phyloP scores from a whole-genome alignment of 2,329 filamentous ascomycete genomes.

The Ceratocystis albifundus region DNA sequence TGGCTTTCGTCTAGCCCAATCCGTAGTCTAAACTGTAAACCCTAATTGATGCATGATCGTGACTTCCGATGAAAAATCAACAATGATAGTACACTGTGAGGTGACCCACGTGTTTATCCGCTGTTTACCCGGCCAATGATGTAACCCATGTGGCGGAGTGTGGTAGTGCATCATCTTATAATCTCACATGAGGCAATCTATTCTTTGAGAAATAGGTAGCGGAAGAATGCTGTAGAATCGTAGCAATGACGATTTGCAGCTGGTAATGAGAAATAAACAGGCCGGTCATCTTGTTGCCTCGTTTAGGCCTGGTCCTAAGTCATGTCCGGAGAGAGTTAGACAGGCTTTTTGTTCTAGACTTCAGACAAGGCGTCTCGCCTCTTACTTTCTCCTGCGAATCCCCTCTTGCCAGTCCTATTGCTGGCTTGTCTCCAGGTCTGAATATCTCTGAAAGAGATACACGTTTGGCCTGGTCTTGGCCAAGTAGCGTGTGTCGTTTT shows the following conservation, averaged over 20 bases:
- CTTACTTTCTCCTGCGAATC: not conserved
- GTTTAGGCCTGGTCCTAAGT: not conserved
- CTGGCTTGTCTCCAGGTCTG: not conserved
- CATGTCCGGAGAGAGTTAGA: not conserved
- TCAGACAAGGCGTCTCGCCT: not conserved
- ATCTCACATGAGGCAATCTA: conserved; percentile 1
- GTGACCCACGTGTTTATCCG: not conserved
- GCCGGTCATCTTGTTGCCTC: not conserved
- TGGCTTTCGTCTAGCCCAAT: not conserved
- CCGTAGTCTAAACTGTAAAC: not conserved
- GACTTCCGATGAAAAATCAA: not conserved
- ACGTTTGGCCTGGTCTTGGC: not conserved
- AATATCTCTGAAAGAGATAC: not conserved
- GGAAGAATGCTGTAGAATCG: not conserved
- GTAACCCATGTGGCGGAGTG: not conserved
- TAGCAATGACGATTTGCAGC: not conserved
- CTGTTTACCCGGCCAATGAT: not conserved
- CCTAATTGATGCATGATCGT: not conserved
- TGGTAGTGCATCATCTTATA: not conserved
- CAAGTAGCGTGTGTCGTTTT: not conserved
- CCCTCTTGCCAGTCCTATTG: not conserved
- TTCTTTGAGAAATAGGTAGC: not conserved
- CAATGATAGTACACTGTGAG: too few species aligned
- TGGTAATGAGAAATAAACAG: not conserved
- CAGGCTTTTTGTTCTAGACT: not conserved